Conservation (phyloP, 306 rosid genomes). For the Cucumis sativus region Cucumber_9930_V3 NC_026660.2:26676001-26676500, state of each 20-base stretch:
- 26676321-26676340: conserved; percentile 10
- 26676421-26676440: not conserved
- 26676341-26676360: not conserved
- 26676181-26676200: conserved; percentile 63
- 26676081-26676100: not conserved
- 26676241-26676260: conserved; percentile 60
- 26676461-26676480: not conserved
- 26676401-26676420: not conserved
- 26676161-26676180: conserved; percentile 47
- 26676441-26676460: not conserved
- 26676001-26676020: not conserved
- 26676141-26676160: conserved; percentile 2
- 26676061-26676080: not conserved
- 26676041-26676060: not conserved
- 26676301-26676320: conserved; percentile 62
- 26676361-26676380: not conserved
- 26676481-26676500: not conserved
- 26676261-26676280: conserved; percentile 74
- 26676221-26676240: conserved; percentile 74
- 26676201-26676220: conserved; percentile 76
- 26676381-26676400: not conserved
- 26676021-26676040: not conserved
- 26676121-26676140: not conserved
- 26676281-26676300: conserved; percentile 77
- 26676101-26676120: not conserved